Evolutionary conservation across 768 basidiomycete species (phyloP).

Genomic region (Kwoniella shandongensis): DNA sequence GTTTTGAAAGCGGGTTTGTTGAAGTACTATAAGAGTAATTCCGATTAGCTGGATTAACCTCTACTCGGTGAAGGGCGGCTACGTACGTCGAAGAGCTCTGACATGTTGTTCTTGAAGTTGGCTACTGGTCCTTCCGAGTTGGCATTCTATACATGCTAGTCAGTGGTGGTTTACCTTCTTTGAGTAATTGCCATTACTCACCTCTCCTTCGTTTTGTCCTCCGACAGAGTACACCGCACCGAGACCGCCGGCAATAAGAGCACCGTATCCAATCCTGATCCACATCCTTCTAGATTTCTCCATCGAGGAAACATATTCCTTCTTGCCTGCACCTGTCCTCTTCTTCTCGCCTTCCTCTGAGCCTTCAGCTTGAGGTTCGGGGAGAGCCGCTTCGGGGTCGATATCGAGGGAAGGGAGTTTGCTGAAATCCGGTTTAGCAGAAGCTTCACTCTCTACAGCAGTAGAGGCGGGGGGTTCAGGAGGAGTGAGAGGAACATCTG

Average conservation of each 20-base stretch:
- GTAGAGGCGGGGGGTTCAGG: slow-evolving; percentile 6
- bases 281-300: slow-evolving; percentile 68
- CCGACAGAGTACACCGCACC: slow-evolving; percentile 59
- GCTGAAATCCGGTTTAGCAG: slow-evolving; percentile 21
- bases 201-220: slow-evolving; percentile 71
- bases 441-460: background rate
- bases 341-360: slow-evolving; percentile 14
- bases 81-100: slow-evolving; percentile 19
- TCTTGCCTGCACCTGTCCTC: slow-evolving; percentile 57
- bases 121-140: background rate
- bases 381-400: slow-evolving; percentile 42
- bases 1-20: slow-evolving; percentile 92
- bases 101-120: slow-evolving; percentile 30
- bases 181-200: slow-evolving; percentile 17
- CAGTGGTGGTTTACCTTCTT: background rate
- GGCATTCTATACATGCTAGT: background rate
- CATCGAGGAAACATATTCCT: slow-evolving; percentile 72
- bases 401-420: slow-evolving; percentile 53
- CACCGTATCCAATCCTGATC: slow-evolving; percentile 59
- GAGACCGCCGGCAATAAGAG: slow-evolving; percentile 61
- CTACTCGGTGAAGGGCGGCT: slow-evolving; percentile 8
- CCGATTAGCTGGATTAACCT: slow-evolving; percentile 18
- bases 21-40: slow-evolving; percentile 64
- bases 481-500: slow-evolving; percentile 5
- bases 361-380: slow-evolving; percentile 19